phyloP scores from a whole-genome alignment of 345 rosid genomes.

The Gossypium australe region DNA sequence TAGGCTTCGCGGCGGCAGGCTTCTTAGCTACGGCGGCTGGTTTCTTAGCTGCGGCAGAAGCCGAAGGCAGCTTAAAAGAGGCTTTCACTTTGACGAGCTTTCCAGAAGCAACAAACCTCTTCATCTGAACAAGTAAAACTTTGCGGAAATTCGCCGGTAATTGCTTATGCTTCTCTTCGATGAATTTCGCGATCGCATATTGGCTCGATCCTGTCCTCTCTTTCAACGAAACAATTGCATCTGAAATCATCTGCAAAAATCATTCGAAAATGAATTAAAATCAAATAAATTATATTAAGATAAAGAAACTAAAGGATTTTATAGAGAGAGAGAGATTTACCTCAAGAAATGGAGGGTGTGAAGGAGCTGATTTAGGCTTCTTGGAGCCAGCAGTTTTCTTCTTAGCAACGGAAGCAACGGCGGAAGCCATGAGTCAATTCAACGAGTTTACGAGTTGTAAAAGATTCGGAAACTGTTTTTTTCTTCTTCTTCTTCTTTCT shows the following conservation, averaged over 20 bases:
- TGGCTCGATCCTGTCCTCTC: constrained; percentile 72
- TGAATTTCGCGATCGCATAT: constrained; percentile 52
- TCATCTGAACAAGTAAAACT: constrained; percentile 40
- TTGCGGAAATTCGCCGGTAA: constrained; percentile 47
- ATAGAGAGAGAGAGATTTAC: constrained; percentile 17
- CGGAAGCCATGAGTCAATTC: constrained; percentile 3
- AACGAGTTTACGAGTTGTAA: background rate
- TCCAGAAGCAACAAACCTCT: constrained; percentile 46
- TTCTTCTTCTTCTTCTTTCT: fast-evolving
- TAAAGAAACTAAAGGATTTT: background rate
- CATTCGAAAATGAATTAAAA: background rate
- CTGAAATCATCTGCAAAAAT: constrained; percentile 48
- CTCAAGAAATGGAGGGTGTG: constrained; percentile 54
- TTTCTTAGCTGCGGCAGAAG: constrained; percentile 12
- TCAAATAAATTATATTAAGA: background rate
- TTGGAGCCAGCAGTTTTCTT: constrained; percentile 28
- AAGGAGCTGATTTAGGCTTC: constrained; percentile 23
- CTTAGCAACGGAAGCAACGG: constrained; percentile 1
- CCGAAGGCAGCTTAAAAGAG: constrained; percentile 51
- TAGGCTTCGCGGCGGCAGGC: constrained; percentile 22
- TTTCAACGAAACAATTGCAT: constrained; percentile 46
- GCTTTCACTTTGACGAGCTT: constrained; percentile 55
- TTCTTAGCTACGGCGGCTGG: constrained; percentile 1
- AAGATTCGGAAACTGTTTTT: background rate
- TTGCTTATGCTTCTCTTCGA: constrained; percentile 53